Percentiles rank a stretch among this genome's conserved stretches.
phyloP scores from a whole-genome alignment of 148 eudicot genomes.

The Amaranthus cruentus region DNA sequence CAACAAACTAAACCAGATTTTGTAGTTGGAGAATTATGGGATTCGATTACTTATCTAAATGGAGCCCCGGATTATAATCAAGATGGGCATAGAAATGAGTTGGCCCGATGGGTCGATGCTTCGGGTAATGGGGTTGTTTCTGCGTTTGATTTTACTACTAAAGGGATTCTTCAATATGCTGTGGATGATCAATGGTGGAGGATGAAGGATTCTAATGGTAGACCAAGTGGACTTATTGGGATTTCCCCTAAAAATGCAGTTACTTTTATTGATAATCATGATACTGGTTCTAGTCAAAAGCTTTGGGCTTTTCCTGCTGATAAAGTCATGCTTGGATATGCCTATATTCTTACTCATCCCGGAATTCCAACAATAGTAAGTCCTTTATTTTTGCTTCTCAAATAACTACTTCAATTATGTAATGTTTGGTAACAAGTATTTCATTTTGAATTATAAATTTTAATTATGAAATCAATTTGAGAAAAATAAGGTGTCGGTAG shows the following conservation, averaged over 20 bases:
- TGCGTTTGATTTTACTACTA: slow-evolving; percentile 57
- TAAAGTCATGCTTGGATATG: slow-evolving; percentile 26
- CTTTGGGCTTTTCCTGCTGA: slow-evolving; percentile 21
- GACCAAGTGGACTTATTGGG: slow-evolving; percentile 51
- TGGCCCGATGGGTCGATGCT: slow-evolving; percentile 43
- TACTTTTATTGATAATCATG: slow-evolving; percentile 27
- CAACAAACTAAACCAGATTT: slow-evolving; percentile 36
- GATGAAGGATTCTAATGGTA: slow-evolving; percentile 47
- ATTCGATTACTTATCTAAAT: slow-evolving; percentile 31
- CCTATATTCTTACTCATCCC: slow-evolving; percentile 29
- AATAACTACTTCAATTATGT: no score
- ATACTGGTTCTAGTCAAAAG: slow-evolving; percentile 23
- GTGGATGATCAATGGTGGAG: slow-evolving; percentile 57
- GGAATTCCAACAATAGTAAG: slow-evolving; percentile 25
- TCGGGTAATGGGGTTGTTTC: slow-evolving; percentile 48
- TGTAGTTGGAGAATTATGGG: slow-evolving; percentile 53
- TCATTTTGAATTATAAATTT: no score
- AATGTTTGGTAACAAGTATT: no score
- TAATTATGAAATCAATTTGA: no score
- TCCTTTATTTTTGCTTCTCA: neutral
- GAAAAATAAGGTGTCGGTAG: no score
- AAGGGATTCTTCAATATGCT: slow-evolving; percentile 59
- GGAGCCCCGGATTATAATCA: slow-evolving; percentile 44
- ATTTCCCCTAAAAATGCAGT: slow-evolving; percentile 35
- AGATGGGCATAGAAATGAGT: slow-evolving; percentile 39